phyloP scores from a whole-genome alignment of 139 green algal genomes.

The Micractinium sp. region DNA sequence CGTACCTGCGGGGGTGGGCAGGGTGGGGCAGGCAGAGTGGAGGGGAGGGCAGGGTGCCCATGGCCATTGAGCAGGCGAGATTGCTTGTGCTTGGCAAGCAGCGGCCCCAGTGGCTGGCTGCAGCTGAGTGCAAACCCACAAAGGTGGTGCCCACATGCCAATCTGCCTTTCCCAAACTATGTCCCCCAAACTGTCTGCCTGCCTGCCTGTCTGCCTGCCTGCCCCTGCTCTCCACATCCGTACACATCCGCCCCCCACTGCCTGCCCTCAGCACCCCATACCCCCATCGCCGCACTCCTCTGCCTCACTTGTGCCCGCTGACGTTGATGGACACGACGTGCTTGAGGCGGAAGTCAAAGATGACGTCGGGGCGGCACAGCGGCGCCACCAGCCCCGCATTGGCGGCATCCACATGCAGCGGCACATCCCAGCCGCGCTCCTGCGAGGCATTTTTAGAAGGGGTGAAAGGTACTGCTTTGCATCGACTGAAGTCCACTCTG shows the following conservation, averaged over 20 bases:
- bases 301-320: slow-evolving; percentile 54
- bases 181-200: no score
- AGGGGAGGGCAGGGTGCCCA: not conserved
- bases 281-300: not conserved
- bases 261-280: not conserved
- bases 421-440: slow-evolving; percentile 54
- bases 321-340: slow-evolving; percentile 73
- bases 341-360: slow-evolving; percentile 65
- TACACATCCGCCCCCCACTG: not conserved
- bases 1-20: slow-evolving; percentile 41
- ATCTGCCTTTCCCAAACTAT: not conserved
- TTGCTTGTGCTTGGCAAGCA: not conserved
- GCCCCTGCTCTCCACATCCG: not conserved
- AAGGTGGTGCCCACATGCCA: no score
- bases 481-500: no score
- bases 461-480: no score
- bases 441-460: not conserved
- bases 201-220: not conserved
- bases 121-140: no score
- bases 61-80: no score
- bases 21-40: not conserved
- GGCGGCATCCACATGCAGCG: slow-evolving; percentile 71
- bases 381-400: slow-evolving; percentile 53
- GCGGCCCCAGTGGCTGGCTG: no score
- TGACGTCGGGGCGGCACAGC: slow-evolving; percentile 50